These are phyloP conservation scores for Prosopis cineraria DNA, from an alignment of 306 rosid species.

Conservation along the genomic window DNA sequence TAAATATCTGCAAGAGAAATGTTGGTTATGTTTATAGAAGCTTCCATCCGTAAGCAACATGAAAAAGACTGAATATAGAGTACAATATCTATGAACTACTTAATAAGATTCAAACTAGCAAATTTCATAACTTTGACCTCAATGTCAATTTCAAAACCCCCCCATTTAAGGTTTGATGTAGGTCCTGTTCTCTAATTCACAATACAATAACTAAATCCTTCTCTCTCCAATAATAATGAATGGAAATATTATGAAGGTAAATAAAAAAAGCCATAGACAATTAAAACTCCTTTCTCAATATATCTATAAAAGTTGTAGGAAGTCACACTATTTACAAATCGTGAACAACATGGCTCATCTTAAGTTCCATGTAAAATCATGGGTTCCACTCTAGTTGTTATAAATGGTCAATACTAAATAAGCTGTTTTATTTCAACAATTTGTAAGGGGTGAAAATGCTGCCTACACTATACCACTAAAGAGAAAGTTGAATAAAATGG, in stretches of 20 bases:
- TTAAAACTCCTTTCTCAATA: background rate
- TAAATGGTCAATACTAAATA: constrained; percentile 10
- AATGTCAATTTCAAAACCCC: constrained; percentile 5
- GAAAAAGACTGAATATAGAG: background rate
- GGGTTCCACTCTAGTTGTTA: background rate
- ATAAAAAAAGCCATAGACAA: background rate
- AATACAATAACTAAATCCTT: background rate
- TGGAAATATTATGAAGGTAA: constrained; percentile 8
- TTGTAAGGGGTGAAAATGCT: constrained; percentile 15
- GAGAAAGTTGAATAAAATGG: background rate
- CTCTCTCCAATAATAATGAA: constrained; percentile 14
- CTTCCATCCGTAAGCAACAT: constrained; percentile 30
- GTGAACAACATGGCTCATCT: background rate
- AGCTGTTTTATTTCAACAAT: constrained; percentile 4
- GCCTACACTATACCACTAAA: constrained; percentile 14
- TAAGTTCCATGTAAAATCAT: background rate
- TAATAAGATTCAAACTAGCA: constrained; percentile 23
- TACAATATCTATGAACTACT: constrained; percentile 10
- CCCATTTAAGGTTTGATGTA: background rate
- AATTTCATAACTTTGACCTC: constrained; percentile 28
- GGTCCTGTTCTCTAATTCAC: constrained; percentile 7
- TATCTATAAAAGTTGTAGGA: background rate
- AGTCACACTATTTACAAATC: background rate
- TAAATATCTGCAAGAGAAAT: constrained; percentile 65
- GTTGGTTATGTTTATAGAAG: constrained; percentile 24